Conservation (phyloP, 179 eudicot genomes). For the Heliamphora pulchella region DNA sequence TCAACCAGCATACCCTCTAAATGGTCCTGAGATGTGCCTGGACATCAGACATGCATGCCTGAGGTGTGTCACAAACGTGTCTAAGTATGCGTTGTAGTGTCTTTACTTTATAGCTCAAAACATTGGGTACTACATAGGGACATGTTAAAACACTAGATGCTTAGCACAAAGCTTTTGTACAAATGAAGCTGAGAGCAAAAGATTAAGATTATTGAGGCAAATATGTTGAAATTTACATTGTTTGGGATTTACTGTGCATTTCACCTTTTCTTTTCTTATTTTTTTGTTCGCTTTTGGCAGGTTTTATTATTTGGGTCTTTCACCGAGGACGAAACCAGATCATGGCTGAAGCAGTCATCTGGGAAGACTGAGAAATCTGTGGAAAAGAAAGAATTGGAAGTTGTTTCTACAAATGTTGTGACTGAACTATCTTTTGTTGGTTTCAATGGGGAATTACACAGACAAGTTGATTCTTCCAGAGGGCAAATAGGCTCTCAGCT, state of each 20-base stretch:
- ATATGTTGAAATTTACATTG: background rate
- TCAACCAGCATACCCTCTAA: too few species aligned
- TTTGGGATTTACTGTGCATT: background rate
- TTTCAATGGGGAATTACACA: slow-evolving; percentile 27
- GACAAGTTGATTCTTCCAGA: slow-evolving; percentile 25
- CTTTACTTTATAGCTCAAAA: background rate
- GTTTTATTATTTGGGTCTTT: slow-evolving; percentile 82
- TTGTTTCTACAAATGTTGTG: slow-evolving; percentile 38
- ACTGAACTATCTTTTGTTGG: slow-evolving; percentile 35
- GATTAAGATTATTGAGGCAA: background rate
- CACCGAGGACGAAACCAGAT: slow-evolving; percentile 75
- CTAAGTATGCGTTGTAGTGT: too few species aligned
- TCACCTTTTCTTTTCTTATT: background rate
- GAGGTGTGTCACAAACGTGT: too few species aligned
- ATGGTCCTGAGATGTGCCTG: too few species aligned
- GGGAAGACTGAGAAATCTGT: slow-evolving; percentile 24
- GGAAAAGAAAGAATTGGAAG: slow-evolving; percentile 36
- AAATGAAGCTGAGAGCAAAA: background rate
- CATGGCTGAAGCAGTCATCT: slow-evolving; percentile 41
- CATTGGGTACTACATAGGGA: background rate
- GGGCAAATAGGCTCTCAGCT: slow-evolving; percentile 22
- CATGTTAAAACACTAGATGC: background rate
- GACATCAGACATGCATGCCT: too few species aligned
- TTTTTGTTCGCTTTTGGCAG: slow-evolving; percentile 28
- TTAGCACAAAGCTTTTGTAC: background rate